phyloP scores from a whole-genome alignment of 164 flowering plant genomes.

The Stephania yunnanensis region DNA sequence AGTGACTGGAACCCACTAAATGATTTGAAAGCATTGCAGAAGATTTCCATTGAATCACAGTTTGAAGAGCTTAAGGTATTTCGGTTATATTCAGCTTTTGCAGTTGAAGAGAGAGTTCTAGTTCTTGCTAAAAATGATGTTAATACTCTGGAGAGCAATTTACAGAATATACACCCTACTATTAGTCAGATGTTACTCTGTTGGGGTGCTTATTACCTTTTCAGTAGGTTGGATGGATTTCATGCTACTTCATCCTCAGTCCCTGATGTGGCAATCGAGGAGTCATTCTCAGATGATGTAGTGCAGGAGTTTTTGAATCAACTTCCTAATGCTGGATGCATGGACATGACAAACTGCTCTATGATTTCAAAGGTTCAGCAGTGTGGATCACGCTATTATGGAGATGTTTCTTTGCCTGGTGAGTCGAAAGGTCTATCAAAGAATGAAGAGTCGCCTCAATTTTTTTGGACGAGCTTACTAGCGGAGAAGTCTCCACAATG shows the following conservation, averaged over 20 bases:
- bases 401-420: constrained; percentile 35
- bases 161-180: constrained; percentile 33
- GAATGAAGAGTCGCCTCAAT: constrained; percentile 41
- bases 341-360: constrained; percentile 16
- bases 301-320: constrained; percentile 41
- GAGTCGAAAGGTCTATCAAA: constrained; percentile 35
- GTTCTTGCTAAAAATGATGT: constrained; percentile 45
- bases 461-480: constrained; percentile 67
- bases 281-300: constrained; percentile 30
- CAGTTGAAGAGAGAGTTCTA: constrained; percentile 75
- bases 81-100: constrained; percentile 66
- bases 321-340: constrained; percentile 23
- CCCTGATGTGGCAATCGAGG: constrained; percentile 22
- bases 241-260: constrained; percentile 26
- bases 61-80: constrained; percentile 53
- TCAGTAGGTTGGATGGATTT: constrained; percentile 51
- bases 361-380: constrained; percentile 40
- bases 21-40: constrained; percentile 68
- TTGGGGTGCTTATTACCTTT: constrained; percentile 72
- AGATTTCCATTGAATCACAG: constrained; percentile 49
- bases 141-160: constrained; percentile 29
- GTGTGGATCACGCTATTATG: constrained; percentile 31
- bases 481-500: constrained; percentile 55
- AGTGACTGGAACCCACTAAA: constrained; percentile 82
- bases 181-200: constrained; percentile 50